These are phyloP conservation scores for Middelhovenomyces tepae DNA, from an alignment of 805 yeast genomes.

Conservation along the genomic window DNA sequence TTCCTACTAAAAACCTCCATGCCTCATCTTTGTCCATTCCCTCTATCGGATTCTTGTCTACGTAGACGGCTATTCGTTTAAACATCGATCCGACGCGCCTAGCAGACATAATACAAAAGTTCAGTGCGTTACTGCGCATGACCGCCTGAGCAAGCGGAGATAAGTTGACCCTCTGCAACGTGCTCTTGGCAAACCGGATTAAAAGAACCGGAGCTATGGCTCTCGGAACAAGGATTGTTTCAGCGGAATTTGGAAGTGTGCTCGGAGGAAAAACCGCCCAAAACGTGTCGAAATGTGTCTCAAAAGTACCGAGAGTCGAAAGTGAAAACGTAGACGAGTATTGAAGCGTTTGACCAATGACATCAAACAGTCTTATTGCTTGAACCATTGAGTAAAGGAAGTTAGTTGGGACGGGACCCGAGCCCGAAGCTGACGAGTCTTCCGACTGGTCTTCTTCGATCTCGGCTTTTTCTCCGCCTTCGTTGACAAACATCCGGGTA, in stretches of 20 bases:
- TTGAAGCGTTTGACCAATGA: slow-evolving; percentile 4
- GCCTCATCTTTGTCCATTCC: not conserved
- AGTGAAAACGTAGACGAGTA: slow-evolving; percentile 1
- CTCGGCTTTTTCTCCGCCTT: not conserved
- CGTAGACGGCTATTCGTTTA: not conserved
- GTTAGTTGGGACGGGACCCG: slow-evolving; percentile 1
- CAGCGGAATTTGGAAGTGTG: not conserved
- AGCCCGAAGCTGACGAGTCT: not conserved
- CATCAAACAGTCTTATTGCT: slow-evolving; percentile 3
- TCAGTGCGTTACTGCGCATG: slow-evolving; percentile 8
- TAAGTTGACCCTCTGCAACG: slow-evolving; percentile 8
- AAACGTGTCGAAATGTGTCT: slow-evolving; percentile 6
- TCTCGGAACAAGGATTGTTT: not conserved
- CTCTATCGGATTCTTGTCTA: not conserved
- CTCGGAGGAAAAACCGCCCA: slow-evolving; percentile 5
- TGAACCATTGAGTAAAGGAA: slow-evolving; percentile 4
- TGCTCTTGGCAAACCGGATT: slow-evolving; percentile 3
- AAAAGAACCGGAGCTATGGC: slow-evolving; percentile 4
- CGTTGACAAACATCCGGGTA: slow-evolving; percentile 5
- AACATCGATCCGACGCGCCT: slow-evolving; percentile 3
- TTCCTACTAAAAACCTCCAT: not conserved
- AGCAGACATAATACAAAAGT: slow-evolving; percentile 1
- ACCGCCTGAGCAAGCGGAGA: slow-evolving; percentile 11
- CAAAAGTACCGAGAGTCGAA: slow-evolving; percentile 8
- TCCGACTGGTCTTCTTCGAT: not conserved